phyloP scores from a whole-genome alignment of 2,329 filamentous ascomycete genomes.

The Fusarium ramigenum region DNA sequence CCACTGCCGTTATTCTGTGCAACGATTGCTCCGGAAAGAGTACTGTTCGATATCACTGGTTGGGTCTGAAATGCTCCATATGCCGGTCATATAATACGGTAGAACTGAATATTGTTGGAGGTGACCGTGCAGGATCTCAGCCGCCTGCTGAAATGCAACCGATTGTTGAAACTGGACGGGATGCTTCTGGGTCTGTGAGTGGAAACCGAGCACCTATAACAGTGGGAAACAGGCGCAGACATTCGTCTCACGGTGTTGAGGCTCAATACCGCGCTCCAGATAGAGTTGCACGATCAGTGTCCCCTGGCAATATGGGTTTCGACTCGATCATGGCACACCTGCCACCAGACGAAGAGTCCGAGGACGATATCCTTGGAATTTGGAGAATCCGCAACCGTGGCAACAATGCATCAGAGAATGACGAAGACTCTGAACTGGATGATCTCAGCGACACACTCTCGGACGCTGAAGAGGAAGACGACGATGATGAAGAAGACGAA shows the following conservation, averaged over 20 bases:
- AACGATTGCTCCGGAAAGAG: conserved; percentile 94
- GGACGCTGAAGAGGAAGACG: conserved; percentile 55
- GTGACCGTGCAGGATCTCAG: conserved; percentile 43
- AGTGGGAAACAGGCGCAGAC: conserved; percentile 47
- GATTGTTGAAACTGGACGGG: conserved; percentile 7
- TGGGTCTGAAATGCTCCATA: conserved; percentile 87
- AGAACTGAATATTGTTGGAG: conserved; percentile 68
- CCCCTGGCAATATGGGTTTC: conserved; percentile 47
- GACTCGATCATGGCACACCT: conserved; percentile 42
- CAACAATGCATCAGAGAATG: conserved; percentile 59
- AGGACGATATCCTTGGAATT: conserved; percentile 66
- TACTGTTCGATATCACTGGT: conserved; percentile 90
- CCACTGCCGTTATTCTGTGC: conserved; percentile 85
- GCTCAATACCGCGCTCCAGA: conserved; percentile 49
- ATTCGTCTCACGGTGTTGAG: conserved; percentile 52
- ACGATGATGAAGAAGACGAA: conserved; percentile 63
- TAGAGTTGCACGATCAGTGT: conserved; percentile 57
- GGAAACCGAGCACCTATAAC: conserved; percentile 24
- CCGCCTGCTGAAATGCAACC: conserved; percentile 35
- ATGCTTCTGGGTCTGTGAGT: conserved; percentile 17
- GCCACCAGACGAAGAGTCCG: conserved; percentile 56
- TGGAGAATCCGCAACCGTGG: conserved; percentile 60
- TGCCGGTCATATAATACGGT: conserved; percentile 77
- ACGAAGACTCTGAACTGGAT: conserved; percentile 59
- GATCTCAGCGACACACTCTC: conserved; percentile 53